These are phyloP conservation scores for Pleurotus sapidus DNA, from an alignment of 768 basidiomycete genomes.

Conservation along the genomic window DNA sequence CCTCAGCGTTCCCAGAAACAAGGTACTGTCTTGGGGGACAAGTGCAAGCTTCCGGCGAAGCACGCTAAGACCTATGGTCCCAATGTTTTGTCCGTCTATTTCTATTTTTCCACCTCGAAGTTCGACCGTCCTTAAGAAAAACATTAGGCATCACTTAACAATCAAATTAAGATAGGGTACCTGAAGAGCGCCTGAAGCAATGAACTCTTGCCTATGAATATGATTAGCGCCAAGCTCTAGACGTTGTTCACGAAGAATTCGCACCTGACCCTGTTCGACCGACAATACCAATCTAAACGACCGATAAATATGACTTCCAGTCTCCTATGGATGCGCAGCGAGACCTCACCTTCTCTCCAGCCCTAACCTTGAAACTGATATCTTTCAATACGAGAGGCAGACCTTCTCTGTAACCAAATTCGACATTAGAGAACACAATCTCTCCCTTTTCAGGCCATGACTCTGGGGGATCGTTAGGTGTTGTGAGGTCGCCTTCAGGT, in stretches of 20 bases:
- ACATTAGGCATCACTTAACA: not conserved
- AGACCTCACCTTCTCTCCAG: slow-evolving; percentile 60
- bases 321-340: slow-evolving; percentile 6
- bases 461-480: slow-evolving; percentile 41
- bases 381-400: slow-evolving; percentile 64
- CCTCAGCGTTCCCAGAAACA: slow-evolving; percentile 51
- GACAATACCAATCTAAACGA: slow-evolving; percentile 40
- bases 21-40: slow-evolving; percentile 63
- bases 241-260: not conserved
- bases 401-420: slow-evolving; percentile 57
- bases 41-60: slow-evolving; percentile 55
- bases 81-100: slow-evolving; percentile 55
- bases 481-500: slow-evolving; percentile 45
- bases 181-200: slow-evolving; percentile 56
- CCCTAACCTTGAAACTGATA: slow-evolving; percentile 49
- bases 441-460: slow-evolving; percentile 51
- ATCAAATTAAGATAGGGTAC: slow-evolving; percentile 13
- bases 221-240: not conserved
- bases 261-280: slow-evolving; percentile 44
- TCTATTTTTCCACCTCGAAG: slow-evolving; percentile 52
- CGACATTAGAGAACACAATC: slow-evolving; percentile 54
- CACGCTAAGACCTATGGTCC: slow-evolving; percentile 49
- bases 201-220: slow-evolving; percentile 46
- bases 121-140: slow-evolving; percentile 50
- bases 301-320: not conserved